A percentile compares a stretch with the other conserved stretches of the same genome.
Evolutionary conservation across 1,139 yeast genomes (phyloP).

Genomic region (Candida buenavistaensis): DNA sequence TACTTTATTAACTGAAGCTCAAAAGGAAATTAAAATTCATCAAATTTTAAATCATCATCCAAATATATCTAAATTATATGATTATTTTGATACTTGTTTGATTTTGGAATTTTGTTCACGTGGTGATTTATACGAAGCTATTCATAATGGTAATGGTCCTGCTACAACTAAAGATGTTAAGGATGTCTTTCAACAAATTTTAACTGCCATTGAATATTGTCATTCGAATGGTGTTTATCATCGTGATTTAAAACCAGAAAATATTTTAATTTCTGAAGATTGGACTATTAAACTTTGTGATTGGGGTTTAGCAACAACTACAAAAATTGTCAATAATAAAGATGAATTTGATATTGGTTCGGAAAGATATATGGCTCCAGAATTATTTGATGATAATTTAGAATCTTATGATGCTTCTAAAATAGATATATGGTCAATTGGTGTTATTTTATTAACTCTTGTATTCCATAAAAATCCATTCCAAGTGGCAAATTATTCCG

Average conservation of each 20-base stretch:
- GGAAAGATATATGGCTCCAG: conserved; percentile 98
- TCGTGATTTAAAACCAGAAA: conserved; percentile 89
- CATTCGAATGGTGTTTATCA: conserved; percentile 76
- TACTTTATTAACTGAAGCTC: conserved; percentile 60
- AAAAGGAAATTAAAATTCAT: conserved; percentile 78
- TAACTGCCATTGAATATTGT: conserved; percentile 76
- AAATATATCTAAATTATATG: conserved; percentile 66
- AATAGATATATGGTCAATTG: conserved; percentile 92
- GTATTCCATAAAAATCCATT: conserved; percentile 93
- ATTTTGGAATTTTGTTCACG: conserved; percentile 85
- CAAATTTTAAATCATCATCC: conserved; percentile 64
- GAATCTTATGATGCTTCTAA: conserved; percentile 78
- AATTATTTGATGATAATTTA: conserved; percentile 63
- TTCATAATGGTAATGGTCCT: conserved; percentile 80
- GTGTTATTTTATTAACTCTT: conserved; percentile 79
- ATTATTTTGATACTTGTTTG: conserved; percentile 78
- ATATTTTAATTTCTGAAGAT: conserved; percentile 75
- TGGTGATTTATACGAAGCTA: conserved; percentile 94
- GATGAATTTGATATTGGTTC: conserved; percentile 88
- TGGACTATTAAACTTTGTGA: conserved; percentile 84
- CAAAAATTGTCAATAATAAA: conserved; percentile 47
- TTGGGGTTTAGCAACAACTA: conserved; percentile 88
- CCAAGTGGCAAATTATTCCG: conserved; percentile 77
- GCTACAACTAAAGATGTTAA: conserved; percentile 71
- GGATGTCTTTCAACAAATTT: conserved; percentile 72